Evolutionary conservation across 306 rosid genomes (phyloP), one percentile per base, ranked within the genome.

Genomic region (Gynostemma pentaphyllum): DNA sequence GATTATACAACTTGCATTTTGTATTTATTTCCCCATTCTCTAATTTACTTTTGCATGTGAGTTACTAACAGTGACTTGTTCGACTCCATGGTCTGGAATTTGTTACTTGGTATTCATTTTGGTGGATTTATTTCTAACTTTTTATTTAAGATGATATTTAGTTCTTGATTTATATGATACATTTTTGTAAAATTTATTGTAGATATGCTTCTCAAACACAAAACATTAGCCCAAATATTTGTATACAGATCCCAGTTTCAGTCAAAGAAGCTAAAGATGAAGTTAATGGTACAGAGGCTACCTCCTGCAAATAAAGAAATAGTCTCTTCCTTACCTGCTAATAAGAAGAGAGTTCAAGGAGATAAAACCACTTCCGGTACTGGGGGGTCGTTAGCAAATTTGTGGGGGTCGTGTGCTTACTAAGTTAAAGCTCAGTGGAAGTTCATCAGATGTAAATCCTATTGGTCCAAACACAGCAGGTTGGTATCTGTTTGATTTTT

Each of bases 361-460:
- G 85, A 73, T 64, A 92, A 88, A 82, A 76, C 66, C 68, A 64
- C 84, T 49, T 78, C 85, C 63, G 72, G 51, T 64, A 45, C 84
- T 61, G 95, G 87, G 72, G 82, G 95, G 73, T 88, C 90, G 13
- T 72, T 88, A 74, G 86, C 90, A 27, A 84, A 85, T 65, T 55
- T 86, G 26, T 88, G 99, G 99, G n/a, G 80, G 80, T 16, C 83
- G 83, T 15, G 89, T 95, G 72, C 79, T 94, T 71, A 74, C 81
- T 55, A 88, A 88, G 80, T 63, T 90, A 16, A 88, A 84, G 72
- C 76, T 85, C 29, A 34, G 71, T 64, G 54, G 78, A 26, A 60
- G 32, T 40, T 72, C 79, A 40, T 81, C 49, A 14, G 90, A 79
- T 74, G 73, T 69, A 48, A 78, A 56, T 54, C 67, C 49, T 42